Base-by-base conservation (phyloP, 2,329 filamentous ascomycete species). In the Aspergillus vadensis region DNA sequence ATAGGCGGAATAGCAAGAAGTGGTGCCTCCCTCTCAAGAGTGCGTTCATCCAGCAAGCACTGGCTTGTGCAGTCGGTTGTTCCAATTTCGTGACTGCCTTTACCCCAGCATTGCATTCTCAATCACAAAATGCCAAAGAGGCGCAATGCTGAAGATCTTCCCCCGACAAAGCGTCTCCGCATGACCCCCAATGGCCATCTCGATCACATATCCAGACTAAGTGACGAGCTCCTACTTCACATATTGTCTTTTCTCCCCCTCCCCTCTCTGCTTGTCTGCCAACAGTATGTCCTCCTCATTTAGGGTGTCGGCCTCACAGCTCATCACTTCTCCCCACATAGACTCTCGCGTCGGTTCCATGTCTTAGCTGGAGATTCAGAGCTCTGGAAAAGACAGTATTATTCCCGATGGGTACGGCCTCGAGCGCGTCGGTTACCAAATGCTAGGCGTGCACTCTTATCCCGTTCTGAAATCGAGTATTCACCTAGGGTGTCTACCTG, bases 361-460 rank as follows among this genome's bases (percentile, higher is more conserved):
- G 82, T 82, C 41, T 83, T 98, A 17, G 85, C 91, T 7, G 83
- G 85, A 57, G 95, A 98, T 75, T 89, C 90, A 0, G 92, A 97
- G 73, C 80, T 98, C 59, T 99, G 95, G 95, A 95, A 94, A 74
- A 84, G 85, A 14, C 86, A 92, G 53, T 99, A 97, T 77, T 97
- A 96, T 77, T 83, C 87, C 25, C 88, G 90, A 63, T 98, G 96
- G 76, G 91, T 97, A 30, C 84, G 91, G 38, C 92, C 92, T 41
- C 86, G 92, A 70, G 90, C 90, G 38, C 84, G 90, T 66, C 86
- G 90, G 60, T 87, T 94, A 58, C 90, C 91, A 0, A 89, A 89
- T 21, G 84, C 89, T 36, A 83, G 79, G 69, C 79, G 80, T 39
- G 66, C 74, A 2, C 72, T 66, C 41, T 61, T 74, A 6, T 67